phyloP scores from a whole-genome alignment of 768 basidiomycete species.

The Lactarius deliciosus region DNA sequence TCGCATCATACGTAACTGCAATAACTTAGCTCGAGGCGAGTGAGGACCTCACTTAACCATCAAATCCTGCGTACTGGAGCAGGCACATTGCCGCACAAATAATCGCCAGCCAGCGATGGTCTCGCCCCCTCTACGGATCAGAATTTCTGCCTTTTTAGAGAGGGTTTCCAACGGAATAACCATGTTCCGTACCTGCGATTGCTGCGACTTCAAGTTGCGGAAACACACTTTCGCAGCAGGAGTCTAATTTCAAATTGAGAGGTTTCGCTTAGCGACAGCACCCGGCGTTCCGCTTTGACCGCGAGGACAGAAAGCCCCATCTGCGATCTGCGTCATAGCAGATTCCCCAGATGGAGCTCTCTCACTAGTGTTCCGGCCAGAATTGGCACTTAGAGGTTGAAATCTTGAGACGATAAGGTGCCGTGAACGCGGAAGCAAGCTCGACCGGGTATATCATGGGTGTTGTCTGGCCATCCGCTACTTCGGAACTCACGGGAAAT shows the following conservation, averaged over 20 bases:
- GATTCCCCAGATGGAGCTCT: slow-evolving; percentile 8
- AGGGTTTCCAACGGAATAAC: slow-evolving; percentile 88
- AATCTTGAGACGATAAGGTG: slow-evolving; percentile 35
- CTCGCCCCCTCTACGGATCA: slow-evolving; percentile 86
- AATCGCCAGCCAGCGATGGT: slow-evolving; percentile 88
- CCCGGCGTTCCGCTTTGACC: slow-evolving; percentile 55
- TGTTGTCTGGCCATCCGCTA: background rate
- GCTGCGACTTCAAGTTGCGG: slow-evolving; percentile 36
- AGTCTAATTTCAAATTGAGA: slow-evolving; percentile 10
- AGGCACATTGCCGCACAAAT: background rate
- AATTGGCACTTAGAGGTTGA: slow-evolving; percentile 84
- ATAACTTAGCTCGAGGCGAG: background rate
- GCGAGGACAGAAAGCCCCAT: slow-evolving; percentile 87
- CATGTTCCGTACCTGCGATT: slow-evolving; percentile 47
- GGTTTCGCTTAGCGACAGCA: slow-evolving; percentile 65
- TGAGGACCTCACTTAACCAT: background rate
- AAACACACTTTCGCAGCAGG: slow-evolving; percentile 40
- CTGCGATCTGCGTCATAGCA: slow-evolving; percentile 32
- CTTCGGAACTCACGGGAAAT: background rate
- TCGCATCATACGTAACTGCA: background rate
- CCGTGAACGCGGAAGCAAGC: background rate
- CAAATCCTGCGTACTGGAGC: background rate
- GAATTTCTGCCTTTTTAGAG: slow-evolving; percentile 83
- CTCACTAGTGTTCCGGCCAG: slow-evolving; percentile 80
- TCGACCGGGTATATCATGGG: too few species aligned